Base-by-base conservation (phyloP, 1,284 basidiomycete genomes). In the Fomitopsis palustris region DNA sequence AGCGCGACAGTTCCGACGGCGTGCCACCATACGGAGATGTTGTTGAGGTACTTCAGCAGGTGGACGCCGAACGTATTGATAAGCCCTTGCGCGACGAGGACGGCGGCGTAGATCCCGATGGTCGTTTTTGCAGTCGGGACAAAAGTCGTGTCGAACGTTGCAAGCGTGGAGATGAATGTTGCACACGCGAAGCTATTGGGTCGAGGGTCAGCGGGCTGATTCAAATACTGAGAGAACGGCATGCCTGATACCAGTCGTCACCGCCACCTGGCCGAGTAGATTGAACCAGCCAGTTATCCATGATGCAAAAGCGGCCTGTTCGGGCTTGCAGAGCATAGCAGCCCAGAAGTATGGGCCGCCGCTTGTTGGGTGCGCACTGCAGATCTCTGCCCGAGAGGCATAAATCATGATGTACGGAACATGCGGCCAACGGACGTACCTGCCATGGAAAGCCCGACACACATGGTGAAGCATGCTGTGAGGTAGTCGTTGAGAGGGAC, bases 211-310 rank as follows among this genome's bases (percentile, higher is more conserved):
- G 21, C 25, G 21, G 17, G 14, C 14, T 29, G 23, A 25, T 17
- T 17, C 8, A 4, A 52, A 25, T 25, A 47, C 6, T 21, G 21
- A 8, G 49, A 38, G 23, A 27, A 35, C 2, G 19, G 52, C 61
- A 4, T 52, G 85, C 83, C 81, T 84, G 67, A 89, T 89, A 31
- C 88, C 87, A 12, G 87, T 89, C 0, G 88, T 91, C 7, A 90
- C 84, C 1, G 88, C 88, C 0, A 90, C 88, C 71, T 90, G 88
- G 2, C 87, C 87, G 4, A 89, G 76, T 16, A 91, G 74, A 69
- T 92, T 92, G 74, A 90, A 90, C 87, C 86, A 88, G 14, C 85
- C 85, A 8, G 83, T 85, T 29, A 87, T 78, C 87, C 87, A 89
- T 2, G 86, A 88, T 2, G 85, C 84, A 25, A 88, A 74, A 0